These are phyloP conservation scores for Aspergillus udagawae DNA, from an alignment of 2,329 filamentous ascomycete genomes.

Conservation along the genomic window DNA sequence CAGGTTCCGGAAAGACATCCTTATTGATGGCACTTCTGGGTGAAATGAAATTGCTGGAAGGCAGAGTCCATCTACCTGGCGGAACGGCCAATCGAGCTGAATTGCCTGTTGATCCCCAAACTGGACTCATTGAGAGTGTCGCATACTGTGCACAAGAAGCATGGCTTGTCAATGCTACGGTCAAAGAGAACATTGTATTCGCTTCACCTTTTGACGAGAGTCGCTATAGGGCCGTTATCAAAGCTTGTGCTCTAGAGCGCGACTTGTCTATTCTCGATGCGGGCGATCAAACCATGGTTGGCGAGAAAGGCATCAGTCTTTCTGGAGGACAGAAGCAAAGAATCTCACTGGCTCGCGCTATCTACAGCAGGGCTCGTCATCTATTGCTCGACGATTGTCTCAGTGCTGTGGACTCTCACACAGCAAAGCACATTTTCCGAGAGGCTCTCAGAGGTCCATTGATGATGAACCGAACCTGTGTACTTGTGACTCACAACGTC, in stretches of 20 bases:
- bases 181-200: constrained; percentile 95
- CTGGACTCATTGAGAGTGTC: constrained; percentile 82
- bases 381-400: constrained; percentile 91
- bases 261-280: constrained; percentile 89
- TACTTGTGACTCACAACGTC: constrained; percentile 93
- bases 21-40: constrained; percentile 92
- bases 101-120: constrained; percentile 73
- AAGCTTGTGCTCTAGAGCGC: constrained; percentile 84
- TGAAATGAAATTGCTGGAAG: constrained; percentile 85
- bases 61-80: constrained; percentile 79
- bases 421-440: constrained; percentile 95
- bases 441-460: constrained; percentile 85
- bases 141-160: constrained; percentile 96
- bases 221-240: constrained; percentile 81
- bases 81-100: constrained; percentile 77
- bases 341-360: constrained; percentile 89
- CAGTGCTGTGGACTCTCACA: constrained; percentile 95
- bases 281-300: constrained; percentile 89
- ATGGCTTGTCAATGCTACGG: constrained; percentile 93
- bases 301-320: constrained; percentile 94
- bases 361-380: constrained; percentile 94
- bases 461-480: constrained; percentile 85
- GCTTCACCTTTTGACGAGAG: constrained; percentile 73
- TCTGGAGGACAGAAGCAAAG: constrained; percentile 97
- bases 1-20: constrained; percentile 92